Base-by-base conservation (phyloP, 2,329 filamentous ascomycete species). In the Colletotrichum orbiculare region DNA sequence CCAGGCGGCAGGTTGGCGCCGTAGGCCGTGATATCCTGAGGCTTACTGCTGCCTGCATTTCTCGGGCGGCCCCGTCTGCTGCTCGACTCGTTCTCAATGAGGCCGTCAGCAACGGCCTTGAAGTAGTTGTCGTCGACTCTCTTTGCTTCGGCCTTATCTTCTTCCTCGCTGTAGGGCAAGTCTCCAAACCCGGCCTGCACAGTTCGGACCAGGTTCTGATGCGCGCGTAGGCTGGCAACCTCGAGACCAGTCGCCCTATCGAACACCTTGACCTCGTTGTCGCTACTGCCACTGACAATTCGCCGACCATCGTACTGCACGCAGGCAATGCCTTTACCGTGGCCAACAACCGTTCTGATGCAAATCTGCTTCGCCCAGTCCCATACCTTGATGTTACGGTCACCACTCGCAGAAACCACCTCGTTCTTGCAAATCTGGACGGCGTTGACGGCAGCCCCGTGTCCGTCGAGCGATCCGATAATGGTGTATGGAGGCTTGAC, bases 131-230 rank as follows among this genome's bases (percentile, higher is more conserved):
- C 82, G 70, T 97, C 94, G 2, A 94, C 86, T 1, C 83, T 86
- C 71, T 86, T 86, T 6, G 94, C 94, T 74, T 94, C 89, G 13
- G 85, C 82, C 66, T 87, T 87, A 42, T 97, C 88, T 49, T 94
- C 90, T 69, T 91, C 86, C 66, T 88, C 87, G 71, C 92, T 94
- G 66, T 93, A 93, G 0, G 93, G 91, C 50, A 94, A 81, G 74
- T 98, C 95, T 8, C 92, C 95, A 71, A 97, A 98, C 8, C 94
- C 94, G 25, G 96, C 95, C 78, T 99, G 96, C 1, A 99, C 91
- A 0, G 96, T 98, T 43, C 96, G 89, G 33, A 99, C 96, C 15
- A 99, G 86, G 69, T 92, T 92, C 4, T 83, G 85, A 74, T 99
- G 96, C 10, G 92, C 92, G 54, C 89, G 85, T 8, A 99, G 83